Conservation (phyloP, 2,329 filamentous ascomycete genomes). For the Penicillium sp. region DNA sequence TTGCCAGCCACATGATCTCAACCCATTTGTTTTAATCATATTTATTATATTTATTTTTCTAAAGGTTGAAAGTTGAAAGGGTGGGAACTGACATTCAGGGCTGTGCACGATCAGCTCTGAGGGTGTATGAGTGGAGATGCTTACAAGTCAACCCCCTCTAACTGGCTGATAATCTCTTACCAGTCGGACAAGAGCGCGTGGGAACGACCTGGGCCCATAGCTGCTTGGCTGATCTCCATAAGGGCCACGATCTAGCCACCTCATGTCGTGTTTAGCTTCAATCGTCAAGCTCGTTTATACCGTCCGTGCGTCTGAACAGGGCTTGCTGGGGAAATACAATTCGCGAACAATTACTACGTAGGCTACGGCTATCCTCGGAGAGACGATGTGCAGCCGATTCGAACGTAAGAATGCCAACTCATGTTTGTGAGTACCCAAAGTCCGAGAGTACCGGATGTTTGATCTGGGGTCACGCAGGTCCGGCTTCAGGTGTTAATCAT, state of each 20-base stretch:
- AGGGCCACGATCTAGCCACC: slow-evolving; percentile 17
- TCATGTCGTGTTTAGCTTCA: slow-evolving; percentile 11
- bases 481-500: not conserved
- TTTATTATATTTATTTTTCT: not conserved
- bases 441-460: slow-evolving; percentile 4
- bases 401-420: slow-evolving; percentile 5
- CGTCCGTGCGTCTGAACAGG: slow-evolving; percentile 16
- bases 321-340: slow-evolving; percentile 10
- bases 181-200: slow-evolving; percentile 9
- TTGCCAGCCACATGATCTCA: slow-evolving; percentile 17
- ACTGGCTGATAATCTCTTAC: slow-evolving; percentile 4
- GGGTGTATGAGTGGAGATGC: slow-evolving; percentile 7
- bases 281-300: slow-evolving; percentile 14
- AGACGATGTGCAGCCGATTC: slow-evolving; percentile 5
- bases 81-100: slow-evolving; percentile 1
- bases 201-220: slow-evolving; percentile 4
- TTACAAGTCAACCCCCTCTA: not conserved
- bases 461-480: slow-evolving; percentile 7
- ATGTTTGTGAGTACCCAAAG: not conserved
- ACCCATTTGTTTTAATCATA: not conserved
- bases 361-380: slow-evolving; percentile 13
- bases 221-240: slow-evolving; percentile 1
- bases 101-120: slow-evolving; percentile 7
- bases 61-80: not conserved
- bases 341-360: slow-evolving; percentile 3